Percentiles rank a stretch among this genome's conserved stretches.
Evolutionary conservation across 108 stramenopile species (phyloP).

Genomic region (Cylindrotheca fusiformis): DNA sequence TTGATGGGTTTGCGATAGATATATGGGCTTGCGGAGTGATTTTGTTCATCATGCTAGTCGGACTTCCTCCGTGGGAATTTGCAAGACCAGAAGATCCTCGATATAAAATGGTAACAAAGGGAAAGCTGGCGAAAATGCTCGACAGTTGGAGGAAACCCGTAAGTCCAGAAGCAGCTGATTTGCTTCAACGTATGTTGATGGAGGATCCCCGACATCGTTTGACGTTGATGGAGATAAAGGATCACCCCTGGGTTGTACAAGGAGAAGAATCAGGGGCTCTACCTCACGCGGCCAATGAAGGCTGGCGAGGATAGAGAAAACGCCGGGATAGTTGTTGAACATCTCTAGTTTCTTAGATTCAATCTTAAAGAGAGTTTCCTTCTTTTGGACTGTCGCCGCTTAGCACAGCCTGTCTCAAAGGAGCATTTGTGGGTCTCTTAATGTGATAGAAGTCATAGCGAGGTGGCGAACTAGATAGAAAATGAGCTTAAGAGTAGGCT

Average conservation of each 20-base stretch:
- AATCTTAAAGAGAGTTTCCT: no score
- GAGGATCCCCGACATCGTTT: slow-evolving; percentile 66
- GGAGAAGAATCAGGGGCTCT: slow-evolving; percentile 15
- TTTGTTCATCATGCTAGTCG: slow-evolving; percentile 84
- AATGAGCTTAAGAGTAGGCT: no score
- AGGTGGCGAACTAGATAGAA: no score
- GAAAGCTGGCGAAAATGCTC: slow-evolving; percentile 47
- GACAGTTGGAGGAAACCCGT: slow-evolving; percentile 53
- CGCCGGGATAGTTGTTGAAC: no score
- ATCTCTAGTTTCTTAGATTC: no score
- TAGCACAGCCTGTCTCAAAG: no score
- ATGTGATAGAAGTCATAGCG: no score
- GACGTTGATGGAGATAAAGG: slow-evolving; percentile 65
- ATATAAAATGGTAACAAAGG: slow-evolving; percentile 42
- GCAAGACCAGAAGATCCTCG: slow-evolving; percentile 49
- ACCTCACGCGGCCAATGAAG: slow-evolving; percentile 13
- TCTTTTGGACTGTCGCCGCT: no score
- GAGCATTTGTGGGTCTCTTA: no score
- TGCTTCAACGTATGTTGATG: slow-evolving; percentile 77
- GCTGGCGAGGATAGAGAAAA: slow-evolving; percentile 28
- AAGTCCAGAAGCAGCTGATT: slow-evolving; percentile 48
- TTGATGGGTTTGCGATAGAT: slow-evolving; percentile 89
- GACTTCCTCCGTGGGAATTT: slow-evolving; percentile 80
- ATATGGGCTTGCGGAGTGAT: slow-evolving; percentile 90
- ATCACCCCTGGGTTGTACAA: slow-evolving; percentile 71